Base-by-base conservation (phyloP, 1,284 basidiomycete genomes). In the Gymnopus androsaceus region DNA sequence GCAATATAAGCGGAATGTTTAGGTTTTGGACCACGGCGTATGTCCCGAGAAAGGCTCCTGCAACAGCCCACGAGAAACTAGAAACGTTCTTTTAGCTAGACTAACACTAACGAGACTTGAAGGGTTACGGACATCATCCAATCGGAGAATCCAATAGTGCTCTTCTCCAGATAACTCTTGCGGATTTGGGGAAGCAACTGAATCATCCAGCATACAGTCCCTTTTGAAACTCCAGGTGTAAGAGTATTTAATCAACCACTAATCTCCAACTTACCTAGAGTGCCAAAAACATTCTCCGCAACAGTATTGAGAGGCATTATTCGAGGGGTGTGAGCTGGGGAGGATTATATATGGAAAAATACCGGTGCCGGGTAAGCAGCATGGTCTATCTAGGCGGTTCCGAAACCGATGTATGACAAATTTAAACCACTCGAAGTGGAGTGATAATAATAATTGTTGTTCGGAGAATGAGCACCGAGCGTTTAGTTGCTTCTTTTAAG, bases 161-260 rank as follows among this genome's bases (percentile, higher is more conserved):
- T 83, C 66, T 92, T 88, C 17, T 78, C 74, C 17, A 84, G 78
- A 72, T 82, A 87, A 62, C 81, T 88, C 68, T 93, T 92, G 79
- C 82, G 83, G 19, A 87, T 79, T 66, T 92, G 91, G 8, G 90
- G 91, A 14, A 92, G 67, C 23, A 93, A 74, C 67, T 91, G 86
- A 3, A 79, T 73, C 1, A 80, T 82, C 87, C 87, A 89, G 51
- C 80, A 82, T n/a, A 88, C 69, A 0, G 85, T 82, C 4, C 86
- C 85, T 85, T n/a, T n/a, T n/a, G n/a, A n/a, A n/a, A n/a, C n/a
- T n/a, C n/a, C n/a, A n/a, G n/a, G n/a, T n/a, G n/a, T n/a, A n/a
- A n/a, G n/a, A n/a, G n/a, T n/a, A n/a, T n/a, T n/a, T n/a, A n/a
- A n/a, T n/a, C n/a, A n/a, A 28, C 14, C 15, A 6, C 28, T 14